Base-by-base conservation (phyloP, 78 protist species). In the Dictyostelium citrinum region DNA sequence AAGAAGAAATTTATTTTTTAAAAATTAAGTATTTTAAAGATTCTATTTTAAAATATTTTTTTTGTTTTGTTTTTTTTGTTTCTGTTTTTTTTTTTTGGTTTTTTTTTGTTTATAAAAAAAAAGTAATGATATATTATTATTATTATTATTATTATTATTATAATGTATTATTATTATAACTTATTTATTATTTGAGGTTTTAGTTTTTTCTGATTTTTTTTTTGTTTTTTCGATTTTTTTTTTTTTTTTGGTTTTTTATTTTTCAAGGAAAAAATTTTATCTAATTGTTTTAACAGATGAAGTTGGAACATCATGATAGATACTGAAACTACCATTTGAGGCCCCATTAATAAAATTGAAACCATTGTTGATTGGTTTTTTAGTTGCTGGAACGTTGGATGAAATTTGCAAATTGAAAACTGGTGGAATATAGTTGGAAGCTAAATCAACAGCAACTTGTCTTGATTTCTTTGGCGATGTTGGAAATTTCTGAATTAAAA, bases 241-340 rank as follows among this genome's bases (percentile, higher is more conserved):
- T 22, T 22, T 58, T 60, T 60, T 7, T 60, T 24, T n/a, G 8
- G 22, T n/a, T 64, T 29, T 64, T 9, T 61, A 24, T 61, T 61
- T 61, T 61, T 22, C n/a, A n/a, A n/a, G n/a, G n/a, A n/a, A n/a
- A n/a, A n/a, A n/a, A n/a, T 61, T 61, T 61, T 64, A 64, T 64
- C 72, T 64, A 64, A 64, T 64, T 64, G 72, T 27, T 64, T 64
- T 64, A 64, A 64, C 72, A 64, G 72, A 64, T n/a, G 31, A 29
- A 27, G 17, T 24, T 64, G 72, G 72, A 64, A 64, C 72, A 64
- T 64, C 72, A 29, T 64, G 72, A 27, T 64, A 64, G 33, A 64
- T 64, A 64, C 72, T 64, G 35, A 64, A 64, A 64, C 72, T 64
- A 64, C 72, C 72, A 61, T 61, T 61, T 24, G 39, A 24, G 17